Percentiles rank a stretch among this genome's conserved stretches.
These are phyloP conservation scores for Mycena leptocephala DNA, from an alignment of 768 basidiomycete genomes.

Conservation along the genomic window DNA sequence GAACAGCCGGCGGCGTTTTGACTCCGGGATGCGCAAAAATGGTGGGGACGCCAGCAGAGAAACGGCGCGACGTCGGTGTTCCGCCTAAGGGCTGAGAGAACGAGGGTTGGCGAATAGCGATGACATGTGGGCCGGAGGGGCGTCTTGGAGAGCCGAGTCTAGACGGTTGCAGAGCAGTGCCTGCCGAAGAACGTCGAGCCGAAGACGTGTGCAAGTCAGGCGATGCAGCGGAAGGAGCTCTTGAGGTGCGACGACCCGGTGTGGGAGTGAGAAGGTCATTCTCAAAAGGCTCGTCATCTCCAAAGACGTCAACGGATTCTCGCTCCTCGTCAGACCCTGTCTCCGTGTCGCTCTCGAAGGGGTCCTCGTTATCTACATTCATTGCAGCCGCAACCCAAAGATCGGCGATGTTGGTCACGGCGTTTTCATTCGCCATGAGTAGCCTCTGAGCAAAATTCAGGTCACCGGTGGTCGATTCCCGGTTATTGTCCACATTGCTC, in stretches of 20 bases:
- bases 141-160: conserved; percentile 29
- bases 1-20: conserved; percentile 81
- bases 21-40: conserved; percentile 92
- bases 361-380: conserved; percentile 93
- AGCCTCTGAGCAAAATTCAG: conserved; percentile 92
- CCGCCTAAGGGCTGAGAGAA: conserved; percentile 54
- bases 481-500: conserved; percentile 63
- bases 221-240: conserved; percentile 5
- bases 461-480: conserved; percentile 64
- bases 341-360: conserved; percentile 75
- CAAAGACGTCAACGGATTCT: conserved; percentile 38
- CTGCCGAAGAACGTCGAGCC: conserved; percentile 49
- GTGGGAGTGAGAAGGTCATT: conserved; percentile 40
- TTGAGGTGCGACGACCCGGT: conserved; percentile 28
- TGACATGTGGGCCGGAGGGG: conserved; percentile 36
- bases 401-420: conserved; percentile 95
- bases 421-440: conserved; percentile 94
- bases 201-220: conserved; percentile 28
- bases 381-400: conserved; percentile 98
- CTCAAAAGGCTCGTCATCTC: conserved; percentile 52
- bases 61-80: conserved; percentile 65
- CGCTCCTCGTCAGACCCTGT: conserved; percentile 50
- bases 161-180: not conserved
- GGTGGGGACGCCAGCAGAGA: conserved; percentile 73
- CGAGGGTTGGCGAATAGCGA: conserved; percentile 40